Base-by-base conservation (phyloP, 495 filamentous ascomycete species). In the Podospora pseudocomata region DNA sequence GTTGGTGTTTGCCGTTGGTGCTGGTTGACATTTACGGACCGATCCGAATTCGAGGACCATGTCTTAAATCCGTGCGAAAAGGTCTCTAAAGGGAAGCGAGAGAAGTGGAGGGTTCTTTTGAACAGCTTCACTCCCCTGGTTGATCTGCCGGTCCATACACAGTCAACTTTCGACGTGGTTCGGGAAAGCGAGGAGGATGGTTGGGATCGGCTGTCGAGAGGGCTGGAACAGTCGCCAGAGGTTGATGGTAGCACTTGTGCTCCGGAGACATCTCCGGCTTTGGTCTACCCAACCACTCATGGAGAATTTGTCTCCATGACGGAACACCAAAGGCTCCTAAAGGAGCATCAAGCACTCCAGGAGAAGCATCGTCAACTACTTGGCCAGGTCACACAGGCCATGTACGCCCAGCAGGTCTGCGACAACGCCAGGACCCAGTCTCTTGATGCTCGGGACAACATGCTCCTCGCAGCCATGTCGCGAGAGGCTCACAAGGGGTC, bases 1-100 rank as follows among this genome's bases (percentile, higher is more conserved):
- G 71, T 71, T 13, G 77, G 74, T 1, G 63, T 79, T 26, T 79
- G 77, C 68, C 68, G 75, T 7, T 65, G 61, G 18, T 79, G 77
- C 67, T 79, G 77, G 77, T 54, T 34, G 28, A 39, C 67, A 2
- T 79, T 75, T 34, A 5, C 6, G 56, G 64, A 74, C 27, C 72
- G 69, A 11, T 26, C 63, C 4, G 65, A 62, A 0, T 78, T 79
- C 54, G 70, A 72, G 1, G 9, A 23, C 9, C 77, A 79, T 63
- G 18, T 71, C 4, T 67, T 64, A n/a, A 56, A 18, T 11, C 16
- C 49, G 19, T 79, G 77, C 60, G 65, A 72, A 1, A 75, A 71
- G 65, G 74, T 76, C 4, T 79, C 77, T 28, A 77, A 75, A 56
- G 77, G 76, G 7, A 78, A 78, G 63, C 60, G 70, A 44, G 74